These are phyloP conservation scores for Xylariaceae sp. DNA, from an alignment of 2,329 filamentous ascomycete genomes.

Conservation along the genomic window DNA sequence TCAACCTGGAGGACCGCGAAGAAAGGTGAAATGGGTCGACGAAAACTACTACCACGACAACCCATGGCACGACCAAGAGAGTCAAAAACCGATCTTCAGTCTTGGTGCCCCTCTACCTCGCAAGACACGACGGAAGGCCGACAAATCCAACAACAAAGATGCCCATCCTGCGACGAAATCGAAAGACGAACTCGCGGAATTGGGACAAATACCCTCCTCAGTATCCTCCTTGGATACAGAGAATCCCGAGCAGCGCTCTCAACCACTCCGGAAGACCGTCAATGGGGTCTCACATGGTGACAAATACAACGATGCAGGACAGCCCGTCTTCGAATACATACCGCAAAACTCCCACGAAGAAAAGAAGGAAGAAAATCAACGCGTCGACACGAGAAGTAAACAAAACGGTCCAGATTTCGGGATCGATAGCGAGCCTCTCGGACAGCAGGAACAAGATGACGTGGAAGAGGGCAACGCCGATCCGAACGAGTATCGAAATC, in stretches of 20 bases:
- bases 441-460: conserved; percentile 19
- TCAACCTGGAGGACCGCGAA: background rate
- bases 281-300: conserved; percentile 7
- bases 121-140: conserved; percentile 12
- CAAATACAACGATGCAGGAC: conserved; percentile 11
- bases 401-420: conserved; percentile 15
- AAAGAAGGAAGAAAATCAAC: background rate
- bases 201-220: conserved; percentile 1
- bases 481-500: conserved; percentile 26
- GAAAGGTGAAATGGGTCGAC: conserved; percentile 15
- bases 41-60: conserved; percentile 23
- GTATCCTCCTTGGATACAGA: background rate
- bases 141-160: conserved; percentile 1
- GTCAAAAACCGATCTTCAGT: conserved; percentile 23
- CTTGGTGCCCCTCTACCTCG: conserved; percentile 25
- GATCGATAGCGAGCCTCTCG: conserved; percentile 24
- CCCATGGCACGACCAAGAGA: conserved; percentile 23
- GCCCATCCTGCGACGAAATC: background rate
- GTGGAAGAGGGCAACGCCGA: conserved; percentile 18
- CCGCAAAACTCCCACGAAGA: background rate
- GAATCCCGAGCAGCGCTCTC: background rate
- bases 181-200: conserved; percentile 3
- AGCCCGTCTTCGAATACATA: conserved; percentile 15
- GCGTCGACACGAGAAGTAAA: conserved; percentile 1
- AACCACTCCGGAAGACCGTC: conserved; percentile 1